Evolutionary conservation across 192 early-diverging fungal genomes (phyloP).

Genomic region (Funneliformis mosseae): DNA sequence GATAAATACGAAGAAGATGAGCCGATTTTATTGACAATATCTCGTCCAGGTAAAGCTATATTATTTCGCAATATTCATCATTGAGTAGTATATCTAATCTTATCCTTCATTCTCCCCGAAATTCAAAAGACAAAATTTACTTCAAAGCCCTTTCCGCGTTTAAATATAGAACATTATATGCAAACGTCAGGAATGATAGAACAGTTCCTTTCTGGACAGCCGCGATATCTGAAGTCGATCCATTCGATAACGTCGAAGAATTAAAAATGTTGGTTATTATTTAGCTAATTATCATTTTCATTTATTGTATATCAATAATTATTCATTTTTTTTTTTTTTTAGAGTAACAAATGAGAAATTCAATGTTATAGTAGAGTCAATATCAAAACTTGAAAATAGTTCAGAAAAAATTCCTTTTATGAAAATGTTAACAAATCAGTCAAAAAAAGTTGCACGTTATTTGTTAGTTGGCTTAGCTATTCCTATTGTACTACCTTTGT

Average conservation of each 20-base stretch:
- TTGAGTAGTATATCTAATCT: not conserved
- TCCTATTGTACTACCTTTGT: slow-evolving; percentile 43
- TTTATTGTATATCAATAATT: not conserved
- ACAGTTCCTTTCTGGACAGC: slow-evolving; percentile 67
- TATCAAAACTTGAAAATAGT: slow-evolving; percentile 22
- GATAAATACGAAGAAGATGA: slow-evolving; percentile 35
- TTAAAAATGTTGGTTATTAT: slow-evolving; percentile 49
- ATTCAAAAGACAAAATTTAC: slow-evolving; percentile 45
- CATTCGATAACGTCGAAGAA: slow-evolving; percentile 43
- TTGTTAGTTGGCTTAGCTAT: slow-evolving; percentile 34
- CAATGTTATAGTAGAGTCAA: slow-evolving; percentile 4
- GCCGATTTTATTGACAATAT: slow-evolving; percentile 38
- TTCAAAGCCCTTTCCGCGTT: slow-evolving; percentile 48
- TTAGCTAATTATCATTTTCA: not conserved
- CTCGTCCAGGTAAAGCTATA: slow-evolving; percentile 44
- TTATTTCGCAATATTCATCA: not conserved
- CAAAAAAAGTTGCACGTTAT: slow-evolving; percentile 35
- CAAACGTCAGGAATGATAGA: slow-evolving; percentile 54
- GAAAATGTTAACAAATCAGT: not conserved
- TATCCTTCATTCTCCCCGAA: slow-evolving; percentile 37
- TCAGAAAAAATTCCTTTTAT: slow-evolving; percentile 28
- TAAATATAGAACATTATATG: slow-evolving; percentile 48
- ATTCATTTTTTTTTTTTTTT: not conserved
- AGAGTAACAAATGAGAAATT: slow-evolving; percentile 13
- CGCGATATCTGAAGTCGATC: slow-evolving; percentile 49